Conservation (phyloP, 192 early-diverging fungal genomes). For the Chytriomyces sp. region DNA sequence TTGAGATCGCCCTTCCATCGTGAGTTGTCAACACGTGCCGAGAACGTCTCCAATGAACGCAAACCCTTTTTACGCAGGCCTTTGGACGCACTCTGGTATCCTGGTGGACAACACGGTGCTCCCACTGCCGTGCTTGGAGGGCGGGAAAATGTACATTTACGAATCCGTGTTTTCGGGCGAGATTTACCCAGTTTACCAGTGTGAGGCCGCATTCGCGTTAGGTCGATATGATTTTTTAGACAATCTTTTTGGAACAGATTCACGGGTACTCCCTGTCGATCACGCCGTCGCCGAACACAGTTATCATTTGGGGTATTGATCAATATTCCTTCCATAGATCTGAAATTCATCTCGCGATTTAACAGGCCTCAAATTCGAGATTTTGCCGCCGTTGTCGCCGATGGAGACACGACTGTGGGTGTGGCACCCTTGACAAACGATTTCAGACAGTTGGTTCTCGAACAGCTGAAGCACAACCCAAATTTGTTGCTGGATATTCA, state of each 20-base stretch:
- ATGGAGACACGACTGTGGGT: slow-evolving; percentile 23
- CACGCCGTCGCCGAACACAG: neutral
- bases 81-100: slow-evolving; percentile 17
- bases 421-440: slow-evolving; percentile 22
- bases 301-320: slow-evolving; percentile 27
- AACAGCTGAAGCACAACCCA: neutral
- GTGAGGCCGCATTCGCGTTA: neutral
- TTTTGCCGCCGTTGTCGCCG: slow-evolving; percentile 28
- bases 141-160: slow-evolving; percentile 41
- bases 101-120: slow-evolving; percentile 40
- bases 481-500: slow-evolving; percentile 23
- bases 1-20: slow-evolving; percentile 3
- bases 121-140: slow-evolving; percentile 41
- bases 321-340: too few species aligned
- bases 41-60: too few species aligned
- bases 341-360: too few species aligned
- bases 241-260: neutral
- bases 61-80: neutral
- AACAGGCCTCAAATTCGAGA: slow-evolving; percentile 33
- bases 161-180: slow-evolving; percentile 38
- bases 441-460: slow-evolving; percentile 2
- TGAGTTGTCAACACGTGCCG: neutral
- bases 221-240: too few species aligned
- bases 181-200: slow-evolving; percentile 28
- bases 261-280: slow-evolving; percentile 26